Base-by-base conservation (phyloP, 2,329 filamentous ascomycete genomes). In the Xylariales sp. region DNA sequence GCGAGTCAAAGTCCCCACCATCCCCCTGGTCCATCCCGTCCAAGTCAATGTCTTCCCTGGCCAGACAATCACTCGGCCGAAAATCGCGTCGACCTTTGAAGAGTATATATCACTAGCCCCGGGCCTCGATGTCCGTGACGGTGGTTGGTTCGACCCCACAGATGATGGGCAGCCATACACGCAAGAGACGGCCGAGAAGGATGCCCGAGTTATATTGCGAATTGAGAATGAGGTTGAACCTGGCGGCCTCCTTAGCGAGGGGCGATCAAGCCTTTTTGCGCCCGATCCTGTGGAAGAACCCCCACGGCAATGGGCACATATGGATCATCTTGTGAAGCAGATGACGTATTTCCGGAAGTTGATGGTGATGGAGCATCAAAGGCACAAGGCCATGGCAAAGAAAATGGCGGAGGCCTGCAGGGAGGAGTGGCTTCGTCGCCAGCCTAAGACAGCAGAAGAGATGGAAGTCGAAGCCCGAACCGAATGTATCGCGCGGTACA, bases 271-370 rank as follows among this genome's bases (percentile, higher is more conserved):
- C 2, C 81, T 91, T 30, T 96, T 92, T 73, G 85, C 90, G 18
- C 92, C 92, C 0, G 92, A 96, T 70, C 84, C 89, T 12, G 83
- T 82, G 67, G 90, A 93, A 64, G 92, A 97, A 74, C 92, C 92
- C 0, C 87, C 89, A 0, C 86, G 87, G 60, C 93, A 96, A 75
- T 98, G 93, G 84, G 90, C 91, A n/a, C 94, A 97, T 73, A 87
- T 89, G 76, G 94, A 98, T 75, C 93, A 98, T 77, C 85, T 98
- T 61, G 84, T 92, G 53, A 90, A 90, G 54, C 94, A 97, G 69
- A 90, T 92, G 66, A 77, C 91, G 12, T 91, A 94, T 73, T 95
- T 98, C 73, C 89, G 93, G 55, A 92, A 90, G 74, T 84, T 98
- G 43, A 88, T 98, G 81, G 81, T 90, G 2, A 87, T 89, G 65